Evolutionary conservation across 345 rosid species (phyloP).

Genomic region (thale cress (Arabidopsis thaliana)): DNA sequence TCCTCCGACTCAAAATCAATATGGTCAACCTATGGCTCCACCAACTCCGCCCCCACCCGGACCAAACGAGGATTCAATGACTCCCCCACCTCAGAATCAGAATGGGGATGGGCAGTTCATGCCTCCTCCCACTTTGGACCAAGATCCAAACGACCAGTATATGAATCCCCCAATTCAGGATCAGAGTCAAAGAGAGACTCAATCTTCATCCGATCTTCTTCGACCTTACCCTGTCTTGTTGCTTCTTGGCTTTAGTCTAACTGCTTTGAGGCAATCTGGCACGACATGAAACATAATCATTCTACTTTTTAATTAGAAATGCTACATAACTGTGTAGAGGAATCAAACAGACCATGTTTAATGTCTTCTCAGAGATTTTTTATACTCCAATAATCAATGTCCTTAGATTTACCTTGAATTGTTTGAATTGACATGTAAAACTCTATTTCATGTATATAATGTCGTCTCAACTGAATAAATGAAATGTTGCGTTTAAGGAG

Average conservation of each 20-base stretch:
- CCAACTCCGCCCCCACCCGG: constrained; percentile 29
- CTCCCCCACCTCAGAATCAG: constrained; percentile 33
- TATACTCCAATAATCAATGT: background rate
- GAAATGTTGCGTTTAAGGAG: background rate
- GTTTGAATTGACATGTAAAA: constrained; percentile 28
- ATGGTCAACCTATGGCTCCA: constrained; percentile 36
- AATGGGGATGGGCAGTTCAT: constrained; percentile 28
- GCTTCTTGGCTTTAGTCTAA: constrained; percentile 46
- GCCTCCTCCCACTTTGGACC: constrained; percentile 34
- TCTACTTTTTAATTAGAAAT: constrained; percentile 15
- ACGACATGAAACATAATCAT: constrained; percentile 19
- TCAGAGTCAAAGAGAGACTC: constrained; percentile 43
- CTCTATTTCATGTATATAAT: constrained; percentile 27
- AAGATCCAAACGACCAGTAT: constrained; percentile 42
- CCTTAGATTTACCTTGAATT: constrained; percentile 15
- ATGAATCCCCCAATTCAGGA: constrained; percentile 36
- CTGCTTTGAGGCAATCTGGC: constrained; percentile 36
- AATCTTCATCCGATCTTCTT: constrained; percentile 56
- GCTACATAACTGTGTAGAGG: background rate
- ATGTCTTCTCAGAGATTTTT: background rate
- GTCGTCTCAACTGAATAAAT: constrained; percentile 20
- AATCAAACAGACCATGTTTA: background rate
- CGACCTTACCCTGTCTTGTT: constrained; percentile 45
- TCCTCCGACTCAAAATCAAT: constrained; percentile 37
- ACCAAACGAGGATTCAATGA: constrained; percentile 24